A percentile compares a stretch with the other conserved stretches of the same genome.
Conservation (phyloP, 768 basidiomycete species). For the Mycena galericulata region DNA sequence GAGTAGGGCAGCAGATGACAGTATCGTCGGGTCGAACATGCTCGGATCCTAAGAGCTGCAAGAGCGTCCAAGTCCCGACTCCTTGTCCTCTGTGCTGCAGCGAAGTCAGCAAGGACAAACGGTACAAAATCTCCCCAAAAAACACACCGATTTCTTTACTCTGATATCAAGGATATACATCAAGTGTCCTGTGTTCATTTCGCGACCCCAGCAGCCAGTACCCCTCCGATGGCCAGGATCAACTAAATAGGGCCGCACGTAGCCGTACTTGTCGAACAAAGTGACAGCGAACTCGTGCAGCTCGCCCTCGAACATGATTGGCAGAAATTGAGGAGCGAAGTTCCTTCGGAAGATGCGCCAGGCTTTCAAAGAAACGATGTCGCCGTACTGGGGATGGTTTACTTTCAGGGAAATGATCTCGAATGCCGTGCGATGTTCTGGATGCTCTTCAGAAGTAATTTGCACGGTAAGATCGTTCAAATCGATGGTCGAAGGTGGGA, state of each 20-base stretch:
- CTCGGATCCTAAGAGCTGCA: constrained; percentile 34
- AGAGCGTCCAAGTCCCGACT: constrained; percentile 38
- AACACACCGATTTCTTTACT: constrained; percentile 40
- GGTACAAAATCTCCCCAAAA: too few species aligned
- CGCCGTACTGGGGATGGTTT: too few species aligned
- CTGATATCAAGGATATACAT: constrained; percentile 43
- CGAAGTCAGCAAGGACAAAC: neutral
- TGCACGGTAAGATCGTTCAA: too few species aligned
- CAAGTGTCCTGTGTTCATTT: constrained; percentile 42
- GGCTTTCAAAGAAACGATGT: too few species aligned
- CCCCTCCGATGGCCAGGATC: constrained; percentile 45
- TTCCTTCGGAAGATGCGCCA: too few species aligned
- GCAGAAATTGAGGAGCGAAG: too few species aligned
- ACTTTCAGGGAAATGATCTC: too few species aligned
- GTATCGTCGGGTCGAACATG: constrained; percentile 33
- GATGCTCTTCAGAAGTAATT: too few species aligned
- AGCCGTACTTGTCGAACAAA: constrained; percentile 45
- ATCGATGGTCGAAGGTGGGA: too few species aligned
- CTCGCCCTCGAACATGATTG: too few species aligned
- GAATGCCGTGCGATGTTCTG: too few species aligned
- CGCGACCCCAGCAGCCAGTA: constrained; percentile 46
- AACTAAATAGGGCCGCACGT: constrained; percentile 38
- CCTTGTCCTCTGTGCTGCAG: constrained; percentile 32
- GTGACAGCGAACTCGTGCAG: too few species aligned
- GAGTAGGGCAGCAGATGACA: constrained; percentile 43